Base-by-base conservation (phyloP, 2,329 filamentous ascomycete genomes). In the Ophiognomonia clavigignenti-juglandacearum region DNA sequence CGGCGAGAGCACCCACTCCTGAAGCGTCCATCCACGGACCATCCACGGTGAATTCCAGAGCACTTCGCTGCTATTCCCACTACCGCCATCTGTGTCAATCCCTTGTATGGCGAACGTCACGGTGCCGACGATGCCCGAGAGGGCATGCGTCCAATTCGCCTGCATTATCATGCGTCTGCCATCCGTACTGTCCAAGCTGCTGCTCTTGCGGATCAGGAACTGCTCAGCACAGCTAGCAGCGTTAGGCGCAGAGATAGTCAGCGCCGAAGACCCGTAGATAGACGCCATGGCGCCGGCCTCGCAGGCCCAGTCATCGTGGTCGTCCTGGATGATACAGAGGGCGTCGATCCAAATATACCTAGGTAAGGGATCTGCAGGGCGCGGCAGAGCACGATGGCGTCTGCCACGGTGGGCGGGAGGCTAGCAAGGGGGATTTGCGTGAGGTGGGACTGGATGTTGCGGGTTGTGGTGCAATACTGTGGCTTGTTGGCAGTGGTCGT, bases 311-410 rank as follows among this genome's bases (percentile, higher is more conserved):
- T 44, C 42, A 13, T 1, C 2, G 13, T 27, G 14, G 6, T 44
- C 42, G 29, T 44, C 42, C 24, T 44, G 42, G n/a, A 44, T 34
- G 6, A 44, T 44, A 29, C 42, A 38, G 31, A 44, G 24, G 20
- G 31, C 36, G 16, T 44, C 42, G 6, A 38, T 27, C 42, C 42
- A 44, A 11, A 44, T 10, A 9, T 37, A 27, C 7, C n/a, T n/a
- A n/a, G n/a, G n/a, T n/a, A n/a, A n/a, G 34, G 23, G 10, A 44
- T 44, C 1, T 9, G 6, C 7, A 44, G 22, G 14, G 2, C 13
- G 3, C 42, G 34, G 18, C 34, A 44, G 1, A 44, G 23, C 3
- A n/a, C 27, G 4, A 44, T 34, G 3, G 42, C 42, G 16, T 44
- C 42, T 20, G 24, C 24, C 1, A 44, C 36, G 10, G 42, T 44